Base-by-base conservation (phyloP, 2,329 filamentous ascomycete species). In the Stemphylium lycopersici region DNA sequence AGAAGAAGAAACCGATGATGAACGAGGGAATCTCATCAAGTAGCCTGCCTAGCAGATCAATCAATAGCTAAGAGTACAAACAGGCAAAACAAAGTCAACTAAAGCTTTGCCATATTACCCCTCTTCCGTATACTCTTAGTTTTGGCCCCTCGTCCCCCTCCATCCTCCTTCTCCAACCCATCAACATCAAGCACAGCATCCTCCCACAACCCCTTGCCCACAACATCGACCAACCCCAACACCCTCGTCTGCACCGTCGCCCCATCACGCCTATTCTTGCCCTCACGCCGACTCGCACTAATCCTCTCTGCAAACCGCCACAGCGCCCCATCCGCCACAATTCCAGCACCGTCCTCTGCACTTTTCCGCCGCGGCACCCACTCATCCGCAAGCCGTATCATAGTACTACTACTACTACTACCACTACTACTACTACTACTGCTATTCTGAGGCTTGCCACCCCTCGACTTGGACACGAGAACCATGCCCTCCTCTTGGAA, bases 281-380 rank as follows among this genome's bases (percentile, higher is more conserved):
- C 95, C 78, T 98, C 95, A 38, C 93, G 83, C 29, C 95, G 82
- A 39, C 87, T 90, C 44, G 86, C 83, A 6, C 91, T 91, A 59
- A 99, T 96, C 70, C 88, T 84, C 73, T 96, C 92, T 4, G 90
- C 93, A 68, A 98, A 96, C 51, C 91, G 86, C 95, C 95, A 99
- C 6, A 99, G 79, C 56, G 86, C 86, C 0, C 93, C 95, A 13
- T 88, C 81, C 0, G 90, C 83, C 2, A 86, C 69, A 74, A 78
- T 12, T 85, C 87, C 69, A 74, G 78, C 12, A 85, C 87, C 0
- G 83, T 89, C 8, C 73, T 29, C 26, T 5, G 26, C 6, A 29
- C 59, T 0, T 77, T 74, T 52, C 24, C 93, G 83, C 6, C 81
- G 76, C 0, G 91, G 90, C 22, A 83, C 82, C 92, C 92, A 96